Evolutionary conservation across 164 flowering plant genomes (phyloP), one percentile per base, ranked within the genome.

Genomic region (Vitis labrusca): DNA sequence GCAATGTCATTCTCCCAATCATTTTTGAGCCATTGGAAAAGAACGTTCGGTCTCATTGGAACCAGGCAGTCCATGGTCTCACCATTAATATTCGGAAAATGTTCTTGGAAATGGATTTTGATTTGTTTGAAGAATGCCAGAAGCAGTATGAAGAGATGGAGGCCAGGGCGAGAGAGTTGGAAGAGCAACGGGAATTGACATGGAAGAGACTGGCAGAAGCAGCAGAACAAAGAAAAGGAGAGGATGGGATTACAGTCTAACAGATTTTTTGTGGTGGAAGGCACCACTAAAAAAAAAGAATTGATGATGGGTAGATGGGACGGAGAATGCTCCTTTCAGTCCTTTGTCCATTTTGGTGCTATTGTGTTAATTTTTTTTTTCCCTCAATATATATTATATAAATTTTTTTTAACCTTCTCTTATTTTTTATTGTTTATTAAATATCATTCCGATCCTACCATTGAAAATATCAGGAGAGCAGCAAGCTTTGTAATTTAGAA

Each of bases 91-190:
- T 91, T 11, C 73, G 86, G 66, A 91, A 85, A 74, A 88, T 89
- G 91, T 88, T 91, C 73, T 10, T 83, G 73, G 97, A 91, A 69
- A 88, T 91, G 94, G 97, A 91, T 58, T 65, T 60, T 1, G 91
- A 87, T 61, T 71, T 91, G 61, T 91, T 87, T 67, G 90, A 87
- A 59, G 91, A 83, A 71, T 89, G 91, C 69, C 85, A 89, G 65
- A 78, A 66, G 59, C 83, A 84, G 74, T 74, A 83, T 37, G 59
- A 58, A 29, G 97, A 88, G 81, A 88, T 78, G 79, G 79, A 79
- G 70, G 75, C 82, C 2, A 77, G 61, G 58, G 88, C 91, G 67
- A 73, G 71, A 68, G 88, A 75, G 14, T 61, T 86, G 71, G 83
- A 85, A 58, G 89, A 91, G 71, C 85, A 75, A 62, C 77, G 97